phyloP scores from a whole-genome alignment of 2,329 filamentous ascomycete species.

The Fusarium lateritium region DNA sequence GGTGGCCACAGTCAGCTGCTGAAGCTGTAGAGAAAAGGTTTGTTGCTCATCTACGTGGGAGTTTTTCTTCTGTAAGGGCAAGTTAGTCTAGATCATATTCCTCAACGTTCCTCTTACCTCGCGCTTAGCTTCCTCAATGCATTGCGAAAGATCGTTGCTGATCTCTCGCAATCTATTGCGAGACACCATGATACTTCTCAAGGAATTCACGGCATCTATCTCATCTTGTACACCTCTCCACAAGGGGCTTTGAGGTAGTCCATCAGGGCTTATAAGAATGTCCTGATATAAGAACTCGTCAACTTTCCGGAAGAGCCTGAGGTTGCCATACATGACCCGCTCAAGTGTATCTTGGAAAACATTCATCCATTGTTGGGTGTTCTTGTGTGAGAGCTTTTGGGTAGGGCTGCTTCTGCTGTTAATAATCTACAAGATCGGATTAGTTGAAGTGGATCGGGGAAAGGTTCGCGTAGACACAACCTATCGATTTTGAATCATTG shows the following conservation, averaged over 20 bases:
- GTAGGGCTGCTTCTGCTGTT: no score
- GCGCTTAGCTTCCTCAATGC: neutral
- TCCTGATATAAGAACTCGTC: neutral
- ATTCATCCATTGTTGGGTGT: constrained; percentile 5
- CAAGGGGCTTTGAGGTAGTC: constrained; percentile 8
- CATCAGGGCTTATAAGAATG: neutral
- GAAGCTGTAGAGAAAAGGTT: neutral
- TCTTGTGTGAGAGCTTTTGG: neutral
- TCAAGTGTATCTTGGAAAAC: neutral
- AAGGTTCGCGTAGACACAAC: no score
- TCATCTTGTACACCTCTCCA: constrained; percentile 12
- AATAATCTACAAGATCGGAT: no score
- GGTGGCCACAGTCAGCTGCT: neutral
- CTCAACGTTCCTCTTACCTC: neutral
- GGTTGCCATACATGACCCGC: neutral
- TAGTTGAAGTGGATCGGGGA: no score
- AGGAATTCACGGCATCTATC: neutral
- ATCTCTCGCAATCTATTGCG: neutral
- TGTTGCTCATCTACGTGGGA: constrained; percentile 2
- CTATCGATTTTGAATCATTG: no score
- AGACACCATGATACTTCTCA: neutral
- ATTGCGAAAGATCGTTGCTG: neutral
- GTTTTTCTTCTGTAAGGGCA: neutral
- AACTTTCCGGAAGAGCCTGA: neutral
- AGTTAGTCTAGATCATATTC: neutral